Evolutionary conservation across 1,284 basidiomycete species (phyloP).

Genomic region (Pseudozyma flocculosa): DNA sequence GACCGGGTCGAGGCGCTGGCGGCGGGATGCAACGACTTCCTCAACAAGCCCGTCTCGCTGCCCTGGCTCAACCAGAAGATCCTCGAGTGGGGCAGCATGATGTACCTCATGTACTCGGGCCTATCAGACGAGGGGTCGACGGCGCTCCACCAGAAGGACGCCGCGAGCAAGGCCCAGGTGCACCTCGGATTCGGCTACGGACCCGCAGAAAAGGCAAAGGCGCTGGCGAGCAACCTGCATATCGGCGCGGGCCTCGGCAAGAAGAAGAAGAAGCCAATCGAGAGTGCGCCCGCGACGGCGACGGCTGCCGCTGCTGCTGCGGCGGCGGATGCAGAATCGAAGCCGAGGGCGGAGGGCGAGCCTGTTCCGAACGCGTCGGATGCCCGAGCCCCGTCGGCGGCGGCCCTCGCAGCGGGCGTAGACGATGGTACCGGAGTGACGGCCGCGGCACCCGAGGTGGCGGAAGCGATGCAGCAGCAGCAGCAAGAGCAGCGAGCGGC

Average conservation of each 20-base stretch:
- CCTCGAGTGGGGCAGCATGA: constrained; percentile 82
- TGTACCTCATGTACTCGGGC: constrained; percentile 54
- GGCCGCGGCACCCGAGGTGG: too few relatives aligned
- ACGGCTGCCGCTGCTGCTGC: too few relatives aligned
- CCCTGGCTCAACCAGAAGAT: constrained; percentile 98
- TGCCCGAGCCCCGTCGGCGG: too few relatives aligned
- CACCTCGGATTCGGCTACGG: constrained; percentile 32
- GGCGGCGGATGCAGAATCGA: too few relatives aligned
- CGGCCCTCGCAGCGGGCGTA: too few relatives aligned
- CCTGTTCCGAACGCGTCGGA: too few relatives aligned
- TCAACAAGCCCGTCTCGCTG: constrained; percentile 94
- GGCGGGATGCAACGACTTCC: constrained; percentile 97
- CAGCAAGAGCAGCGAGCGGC: too few relatives aligned
- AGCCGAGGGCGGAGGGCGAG: too few relatives aligned
- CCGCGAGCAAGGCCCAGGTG: constrained; percentile 13
- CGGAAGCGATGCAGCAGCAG: too few relatives aligned
- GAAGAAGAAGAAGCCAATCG: constrained; percentile 25
- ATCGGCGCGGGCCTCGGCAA: constrained; percentile 13
- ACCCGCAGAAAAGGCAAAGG: constrained; percentile 31
- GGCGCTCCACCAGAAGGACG: background rate
- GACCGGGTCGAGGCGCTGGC: constrained; percentile 94
- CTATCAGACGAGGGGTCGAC: constrained; percentile 16
- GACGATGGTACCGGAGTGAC: too few relatives aligned
- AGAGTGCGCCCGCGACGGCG: too few relatives aligned
- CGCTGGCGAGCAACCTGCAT: constrained; percentile 37